Percentiles rank a stretch among this genome's conserved stretches.
phyloP scores from a whole-genome alignment of 768 basidiomycete genomes.

The Suillus occidentalis region DNA sequence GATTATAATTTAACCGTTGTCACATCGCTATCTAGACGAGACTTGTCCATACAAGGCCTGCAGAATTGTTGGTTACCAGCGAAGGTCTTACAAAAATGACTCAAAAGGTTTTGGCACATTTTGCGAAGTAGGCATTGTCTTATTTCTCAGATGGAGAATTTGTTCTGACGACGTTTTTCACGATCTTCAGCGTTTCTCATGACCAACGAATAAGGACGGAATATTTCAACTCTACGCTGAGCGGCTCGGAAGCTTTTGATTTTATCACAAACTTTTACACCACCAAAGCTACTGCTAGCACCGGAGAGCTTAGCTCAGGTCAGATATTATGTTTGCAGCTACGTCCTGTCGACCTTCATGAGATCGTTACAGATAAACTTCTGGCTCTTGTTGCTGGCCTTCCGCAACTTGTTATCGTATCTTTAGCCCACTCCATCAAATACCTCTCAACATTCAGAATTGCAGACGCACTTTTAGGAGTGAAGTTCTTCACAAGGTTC shows the following conservation, averaged over 20 bases:
- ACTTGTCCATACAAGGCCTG: conserved; percentile 79
- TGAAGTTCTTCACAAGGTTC: conserved; percentile 78
- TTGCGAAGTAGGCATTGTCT: conserved; percentile 51
- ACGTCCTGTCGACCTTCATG: neutral
- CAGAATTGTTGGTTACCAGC: conserved; percentile 72
- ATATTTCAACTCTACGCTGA: conserved; percentile 50
- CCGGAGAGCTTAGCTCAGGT: conserved; percentile 49
- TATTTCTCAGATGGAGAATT: conserved; percentile 7
- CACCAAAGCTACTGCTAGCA: conserved; percentile 43
- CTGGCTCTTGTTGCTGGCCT: conserved; percentile 64
- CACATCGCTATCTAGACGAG: conserved; percentile 60
- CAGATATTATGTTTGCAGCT: conserved; percentile 21
- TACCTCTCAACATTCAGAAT: conserved; percentile 75
- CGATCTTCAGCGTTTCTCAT: conserved; percentile 36
- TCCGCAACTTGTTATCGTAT: conserved; percentile 67
- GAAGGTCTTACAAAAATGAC: conserved; percentile 64
- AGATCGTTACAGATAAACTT: conserved; percentile 47
- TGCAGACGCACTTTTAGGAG: conserved; percentile 75
- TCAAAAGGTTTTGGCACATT: conserved; percentile 72
- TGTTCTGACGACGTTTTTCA: conserved; percentile 9
- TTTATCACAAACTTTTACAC: conserved; percentile 67
- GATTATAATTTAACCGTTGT: neutral
- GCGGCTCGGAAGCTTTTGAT: conserved; percentile 70
- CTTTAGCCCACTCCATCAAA: conserved; percentile 69
- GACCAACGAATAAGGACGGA: conserved; percentile 61